Conservation (phyloP, 2,329 filamentous ascomycete genomes). For the Lasiodiplodia citricola region DNA sequence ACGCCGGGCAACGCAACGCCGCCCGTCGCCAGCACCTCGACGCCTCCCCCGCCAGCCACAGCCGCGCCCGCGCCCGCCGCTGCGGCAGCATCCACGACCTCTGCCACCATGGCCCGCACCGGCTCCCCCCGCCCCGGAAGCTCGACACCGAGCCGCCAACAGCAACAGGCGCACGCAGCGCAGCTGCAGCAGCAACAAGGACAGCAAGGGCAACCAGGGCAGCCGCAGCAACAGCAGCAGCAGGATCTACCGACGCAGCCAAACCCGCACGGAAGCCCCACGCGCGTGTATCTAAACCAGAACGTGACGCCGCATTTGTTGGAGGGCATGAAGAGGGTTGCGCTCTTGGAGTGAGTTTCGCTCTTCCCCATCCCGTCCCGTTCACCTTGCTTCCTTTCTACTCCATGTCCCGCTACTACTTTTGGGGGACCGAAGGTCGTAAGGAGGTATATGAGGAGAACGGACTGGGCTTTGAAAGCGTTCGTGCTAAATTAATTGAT, state of each 20-base stretch:
- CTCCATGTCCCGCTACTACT: background rate
- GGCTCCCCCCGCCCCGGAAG: slow-evolving; percentile 28
- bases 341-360: slow-evolving; percentile 47
- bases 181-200: background rate
- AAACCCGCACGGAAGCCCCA: slow-evolving; percentile 54
- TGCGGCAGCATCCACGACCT: slow-evolving; percentile 15
- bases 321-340: slow-evolving; percentile 59
- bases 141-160: slow-evolving; percentile 1
- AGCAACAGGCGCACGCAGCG: background rate
- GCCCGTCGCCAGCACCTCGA: slow-evolving; percentile 32
- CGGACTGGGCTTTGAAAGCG: background rate
- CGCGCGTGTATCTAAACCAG: slow-evolving; percentile 55
- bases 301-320: slow-evolving; percentile 57
- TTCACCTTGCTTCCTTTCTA: background rate
- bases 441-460: background rate
- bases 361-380: too few species aligned
- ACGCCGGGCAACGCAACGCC: slow-evolving; percentile 18
- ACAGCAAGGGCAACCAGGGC: background rate
- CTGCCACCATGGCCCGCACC: slow-evolving; percentile 28
- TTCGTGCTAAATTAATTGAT: background rate
- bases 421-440: background rate
- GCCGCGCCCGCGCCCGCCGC: slow-evolving; percentile 16
- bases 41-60: slow-evolving; percentile 16
- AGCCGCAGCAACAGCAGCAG: slow-evolving; percentile 14
- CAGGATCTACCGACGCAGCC: slow-evolving; percentile 38